Evolutionary conservation across 345 rosid genomes (phyloP), one percentile per base, ranked within the genome.

Genomic region (Zanthoxylum bungeanum): DNA sequence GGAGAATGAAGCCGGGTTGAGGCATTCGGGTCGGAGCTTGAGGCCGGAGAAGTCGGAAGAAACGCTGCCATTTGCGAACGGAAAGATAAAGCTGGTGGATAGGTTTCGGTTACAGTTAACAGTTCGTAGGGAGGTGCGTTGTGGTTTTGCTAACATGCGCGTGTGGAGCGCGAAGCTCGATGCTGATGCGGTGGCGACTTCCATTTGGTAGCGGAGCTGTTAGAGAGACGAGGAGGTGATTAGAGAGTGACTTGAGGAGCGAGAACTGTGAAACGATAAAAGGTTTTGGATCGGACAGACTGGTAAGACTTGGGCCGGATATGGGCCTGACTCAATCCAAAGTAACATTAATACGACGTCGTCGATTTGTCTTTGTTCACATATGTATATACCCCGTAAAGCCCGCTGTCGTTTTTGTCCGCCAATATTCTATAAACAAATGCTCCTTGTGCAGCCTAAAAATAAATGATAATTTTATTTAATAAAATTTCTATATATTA

Each of bases 21-120:
- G 86, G 46, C 77, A 60, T 8, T 76, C 76, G 1, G 88, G 66
- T 50, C 85, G 89, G 78, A 86, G 49, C 69, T 84, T 90, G 19
- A 59, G 28, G 27, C 97, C 92, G 39, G 81, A 78, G 62, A 86
- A 81, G 25, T 86, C 91, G 21, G 83, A 75, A 28, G 79, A 74
- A 77, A 70, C 73, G 85, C 93, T 83, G 25, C 90, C 85, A 62
- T 73, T 73, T 28, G 78, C 52, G 65, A 68, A 85, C 55, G 86
- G 65, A 22, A 91, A 83, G 52, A 83, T 65, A 70, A 78, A 80
- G 52, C 73, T 78, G 70, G 88, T 75, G 19, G 87, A 81, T 47
- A 66, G 51, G 39, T 73, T 74, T 50, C 74, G 65, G 73, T 65
- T 80, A 50, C 52, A 67, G 75, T 61, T 82, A 55, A 68, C 12